phyloP scores from a whole-genome alignment of 345 rosid genomes.

The Kernera saxatilis region DNA sequence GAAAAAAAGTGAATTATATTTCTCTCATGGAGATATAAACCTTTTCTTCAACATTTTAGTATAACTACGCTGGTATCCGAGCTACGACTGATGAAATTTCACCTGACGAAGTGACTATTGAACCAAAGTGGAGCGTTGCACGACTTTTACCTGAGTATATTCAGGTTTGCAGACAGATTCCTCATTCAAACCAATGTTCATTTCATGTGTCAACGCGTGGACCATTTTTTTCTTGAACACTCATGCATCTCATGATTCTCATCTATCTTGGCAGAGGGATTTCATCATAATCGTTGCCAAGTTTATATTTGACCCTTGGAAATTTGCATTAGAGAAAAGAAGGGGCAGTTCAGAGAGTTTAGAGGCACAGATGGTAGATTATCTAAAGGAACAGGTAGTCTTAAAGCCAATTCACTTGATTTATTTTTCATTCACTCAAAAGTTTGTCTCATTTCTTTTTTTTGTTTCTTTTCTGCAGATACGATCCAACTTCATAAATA shows the following conservation, averaged over 20 bases:
- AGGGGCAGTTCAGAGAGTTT: slow-evolving; percentile 52
- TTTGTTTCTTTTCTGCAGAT: slow-evolving; percentile 45
- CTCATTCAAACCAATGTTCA: not conserved
- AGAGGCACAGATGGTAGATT: slow-evolving; percentile 56
- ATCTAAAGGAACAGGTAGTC: slow-evolving; percentile 68
- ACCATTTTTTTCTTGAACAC: slow-evolving; percentile 9
- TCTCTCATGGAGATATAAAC: not conserved
- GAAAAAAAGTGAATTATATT: not conserved
- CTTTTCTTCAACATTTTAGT: slow-evolving; percentile 38
- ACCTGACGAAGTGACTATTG: slow-evolving; percentile 62
- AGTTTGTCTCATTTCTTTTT: slow-evolving; percentile 2
- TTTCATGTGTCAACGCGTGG: not conserved
- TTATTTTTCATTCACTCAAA: not conserved
- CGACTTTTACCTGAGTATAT: slow-evolving; percentile 73
- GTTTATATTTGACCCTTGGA: slow-evolving; percentile 88
- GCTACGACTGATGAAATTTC: slow-evolving; percentile 50
- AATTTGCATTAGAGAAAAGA: slow-evolving; percentile 52
- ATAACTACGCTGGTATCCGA: slow-evolving; percentile 84
- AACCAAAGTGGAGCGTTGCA: slow-evolving; percentile 84
- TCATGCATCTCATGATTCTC: slow-evolving; percentile 17
- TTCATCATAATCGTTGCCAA: slow-evolving; percentile 74
- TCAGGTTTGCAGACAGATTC: slow-evolving; percentile 43
- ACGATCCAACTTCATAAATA: slow-evolving; percentile 55
- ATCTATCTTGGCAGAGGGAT: slow-evolving; percentile 59
- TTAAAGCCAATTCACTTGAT: not conserved